Percentiles rank a stretch among this genome's conserved stretches.
phyloP scores from a whole-genome alignment of 1,284 basidiomycete genomes.

The Trametes polyzona region DNA sequence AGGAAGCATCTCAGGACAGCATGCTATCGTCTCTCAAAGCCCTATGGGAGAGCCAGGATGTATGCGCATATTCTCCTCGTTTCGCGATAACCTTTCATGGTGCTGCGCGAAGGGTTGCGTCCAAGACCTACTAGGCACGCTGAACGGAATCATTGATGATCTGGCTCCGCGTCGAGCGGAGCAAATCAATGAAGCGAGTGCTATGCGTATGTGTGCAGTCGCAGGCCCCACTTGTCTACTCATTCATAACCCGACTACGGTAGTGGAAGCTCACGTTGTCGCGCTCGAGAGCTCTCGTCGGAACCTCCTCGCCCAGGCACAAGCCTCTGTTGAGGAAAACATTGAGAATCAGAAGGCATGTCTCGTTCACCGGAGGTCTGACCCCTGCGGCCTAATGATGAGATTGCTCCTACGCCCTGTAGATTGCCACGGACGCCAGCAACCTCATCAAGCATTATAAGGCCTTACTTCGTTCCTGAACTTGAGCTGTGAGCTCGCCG shows the following conservation, averaged over 20 bases:
- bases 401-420: no score
- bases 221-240: no score
- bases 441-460: slow-evolving; percentile 51
- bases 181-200: slow-evolving; percentile 41
- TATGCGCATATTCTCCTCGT: slow-evolving; percentile 8
- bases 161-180: slow-evolving; percentile 40
- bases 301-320: slow-evolving; percentile 41
- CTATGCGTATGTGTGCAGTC: slow-evolving; percentile 37
- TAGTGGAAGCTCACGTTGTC: slow-evolving; percentile 42
- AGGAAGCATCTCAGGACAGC: slow-evolving; percentile 31
- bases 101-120: slow-evolving; percentile 44
- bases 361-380: no score
- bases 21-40: slow-evolving; percentile 27
- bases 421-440: slow-evolving; percentile 47
- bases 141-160: slow-evolving; percentile 40
- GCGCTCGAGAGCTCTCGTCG: slow-evolving; percentile 42
- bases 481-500: no score
- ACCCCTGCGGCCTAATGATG: no score
- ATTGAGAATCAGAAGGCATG: slow-evolving; percentile 48
- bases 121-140: slow-evolving; percentile 34
- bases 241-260: not conserved
- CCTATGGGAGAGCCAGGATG: slow-evolving; percentile 33
- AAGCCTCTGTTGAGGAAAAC: slow-evolving; percentile 41
- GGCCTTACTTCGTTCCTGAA: slow-evolving; percentile 39
- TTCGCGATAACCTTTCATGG: not conserved